Conservation (phyloP, 2,329 filamentous ascomycete species). For the Ophiostoma ulmi region DNA sequence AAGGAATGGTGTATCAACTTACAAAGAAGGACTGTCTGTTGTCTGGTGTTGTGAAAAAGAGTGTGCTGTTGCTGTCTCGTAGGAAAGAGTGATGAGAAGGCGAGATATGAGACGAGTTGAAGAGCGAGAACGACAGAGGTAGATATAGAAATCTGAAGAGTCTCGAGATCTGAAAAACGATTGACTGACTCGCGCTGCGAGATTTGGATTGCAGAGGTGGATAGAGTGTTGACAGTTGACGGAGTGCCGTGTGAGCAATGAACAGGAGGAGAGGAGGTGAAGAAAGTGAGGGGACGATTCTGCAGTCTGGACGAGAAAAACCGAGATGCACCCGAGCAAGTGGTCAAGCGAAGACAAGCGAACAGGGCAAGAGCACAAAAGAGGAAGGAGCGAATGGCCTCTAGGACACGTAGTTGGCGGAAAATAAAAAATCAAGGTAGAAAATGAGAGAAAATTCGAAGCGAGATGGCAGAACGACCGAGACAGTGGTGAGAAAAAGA, state of each 20-base stretch:
- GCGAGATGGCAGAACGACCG: neutral
- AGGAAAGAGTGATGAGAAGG: neutral
- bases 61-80: neutral
- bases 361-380: conserved; percentile 18
- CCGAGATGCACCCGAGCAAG: conserved; percentile 21
- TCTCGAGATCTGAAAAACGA: neutral
- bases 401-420: conserved; percentile 10
- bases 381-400: conserved; percentile 20
- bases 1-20: conserved; percentile 4
- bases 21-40: neutral
- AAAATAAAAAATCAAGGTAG: neutral
- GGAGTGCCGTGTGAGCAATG: neutral
- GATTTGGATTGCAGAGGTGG: neutral
- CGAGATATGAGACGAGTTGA: neutral
- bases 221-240: neutral
- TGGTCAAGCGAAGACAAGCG: conserved; percentile 11
- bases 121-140: neutral
- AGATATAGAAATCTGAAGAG: neutral
- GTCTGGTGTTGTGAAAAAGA: neutral
- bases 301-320: conserved; percentile 3
- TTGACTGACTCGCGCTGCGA: neutral
- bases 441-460: conserved; percentile 4
- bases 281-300: neutral
- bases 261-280: neutral
- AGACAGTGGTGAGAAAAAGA: neutral